Evolutionary conservation across 768 basidiomycete genomes (phyloP), one percentile per base, ranked within the genome.

Genomic region (Cubamyces lactineus): DNA sequence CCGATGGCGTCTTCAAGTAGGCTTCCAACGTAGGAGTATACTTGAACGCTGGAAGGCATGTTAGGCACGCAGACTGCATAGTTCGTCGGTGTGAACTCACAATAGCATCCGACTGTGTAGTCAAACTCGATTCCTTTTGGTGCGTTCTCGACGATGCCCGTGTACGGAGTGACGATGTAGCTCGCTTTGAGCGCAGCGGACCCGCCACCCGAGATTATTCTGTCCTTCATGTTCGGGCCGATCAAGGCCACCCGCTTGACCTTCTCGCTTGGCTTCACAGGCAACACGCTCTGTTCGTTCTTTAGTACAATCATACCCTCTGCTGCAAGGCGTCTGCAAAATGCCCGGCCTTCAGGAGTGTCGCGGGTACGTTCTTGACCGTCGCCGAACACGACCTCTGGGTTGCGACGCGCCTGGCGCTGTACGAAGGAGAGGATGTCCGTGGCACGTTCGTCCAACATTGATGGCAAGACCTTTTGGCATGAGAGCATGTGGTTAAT

Each of bases 201-300:
- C 39, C 91, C 91, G 24, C 91, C 92, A 13, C 88, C 88, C 19
- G 88, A 91, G 47, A 90, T 84, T 6, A 89, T 78, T 41, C 82
- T 73, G 52, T 82, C 84, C 70, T 84, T 83, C 45, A 84, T 85
- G 71, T 89, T 89, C 2, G 88, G 86, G 0, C 88, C 88, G 57
- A 90, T 86, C 49, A 90, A 75, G 5, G 85, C 86, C 42, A 92
- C 75, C 59, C 77, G 83, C 66, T 79, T 80, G 40, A 79, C 72
- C 42, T 68, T 69, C 23, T 57, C 57, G 19, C 59, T 62, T 8
- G 71, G 54, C n/a, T 69, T 68, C 5, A 89, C 62, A 2, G 89
- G 89, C 16, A 92, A 75, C n/a, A 88, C 67, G 2, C 74, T 67
- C 11, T 73, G 70, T 19, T 82, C 73, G 70, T 92, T 92, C 74